Evolutionary conservation across 495 filamentous ascomycete genomes (phyloP).

Genomic region (Acidiella bohemica): DNA sequence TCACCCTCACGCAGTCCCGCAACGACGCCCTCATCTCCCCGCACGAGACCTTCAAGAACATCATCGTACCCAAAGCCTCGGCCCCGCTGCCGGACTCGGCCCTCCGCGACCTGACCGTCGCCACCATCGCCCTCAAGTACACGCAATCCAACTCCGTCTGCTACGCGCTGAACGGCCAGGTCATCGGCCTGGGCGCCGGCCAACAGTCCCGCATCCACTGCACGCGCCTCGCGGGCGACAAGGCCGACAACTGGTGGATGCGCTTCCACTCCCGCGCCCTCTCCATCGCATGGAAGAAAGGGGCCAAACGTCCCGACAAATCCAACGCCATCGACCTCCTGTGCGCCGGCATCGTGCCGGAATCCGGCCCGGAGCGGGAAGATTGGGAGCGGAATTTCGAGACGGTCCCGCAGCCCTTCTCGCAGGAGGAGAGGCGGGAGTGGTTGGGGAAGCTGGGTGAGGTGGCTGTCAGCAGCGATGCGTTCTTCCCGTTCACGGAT

Average conservation of each 20-base stretch:
- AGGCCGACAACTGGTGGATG: slow-evolving; percentile 99
- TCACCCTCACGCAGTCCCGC: slow-evolving; percentile 73
- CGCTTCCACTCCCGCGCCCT: slow-evolving; percentile 83
- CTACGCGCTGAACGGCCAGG: slow-evolving; percentile 88
- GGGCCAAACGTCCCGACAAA: slow-evolving; percentile 90
- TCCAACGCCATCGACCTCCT: slow-evolving; percentile 94
- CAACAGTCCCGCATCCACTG: slow-evolving; percentile 98
- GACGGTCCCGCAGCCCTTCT: slow-evolving; percentile 74
- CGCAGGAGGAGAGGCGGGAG: slow-evolving; percentile 63
- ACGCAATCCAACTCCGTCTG: slow-evolving; percentile 98
- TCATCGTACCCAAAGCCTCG: slow-evolving; percentile 73
- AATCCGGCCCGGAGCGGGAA: slow-evolving; percentile 64
- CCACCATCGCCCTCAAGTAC: slow-evolving; percentile 93
- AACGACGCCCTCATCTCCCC: slow-evolving; percentile 82
- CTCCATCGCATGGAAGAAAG: slow-evolving; percentile 88
- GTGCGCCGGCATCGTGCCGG: slow-evolving; percentile 75
- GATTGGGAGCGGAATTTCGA: slow-evolving; percentile 84
- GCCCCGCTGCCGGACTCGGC: slow-evolving; percentile 62
- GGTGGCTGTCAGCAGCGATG: slow-evolving; percentile 81
- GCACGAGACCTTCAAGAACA: slow-evolving; percentile 62
- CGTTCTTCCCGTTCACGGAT: slow-evolving; percentile 98
- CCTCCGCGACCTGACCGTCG: slow-evolving; percentile 79
- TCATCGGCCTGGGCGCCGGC: slow-evolving; percentile 87
- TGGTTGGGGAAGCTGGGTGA: slow-evolving; percentile 71
- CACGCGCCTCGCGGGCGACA: slow-evolving; percentile 94